A percentile compares a stretch with the other conserved stretches of the same genome.
Conservation (phyloP, 1,284 basidiomycete species). For the Bjerkandera adusta region DNA sequence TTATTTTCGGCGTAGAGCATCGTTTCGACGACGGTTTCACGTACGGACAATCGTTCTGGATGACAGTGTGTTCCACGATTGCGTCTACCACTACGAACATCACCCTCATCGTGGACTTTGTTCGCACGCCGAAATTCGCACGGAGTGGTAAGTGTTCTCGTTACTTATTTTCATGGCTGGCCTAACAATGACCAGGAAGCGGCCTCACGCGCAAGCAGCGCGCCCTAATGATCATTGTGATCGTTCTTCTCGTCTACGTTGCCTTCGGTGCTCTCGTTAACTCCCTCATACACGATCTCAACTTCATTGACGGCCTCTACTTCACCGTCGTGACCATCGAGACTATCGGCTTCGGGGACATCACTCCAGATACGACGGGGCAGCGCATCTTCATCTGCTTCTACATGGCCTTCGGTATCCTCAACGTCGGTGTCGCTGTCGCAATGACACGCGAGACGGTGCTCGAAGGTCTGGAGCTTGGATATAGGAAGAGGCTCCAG, state of each 20-base stretch:
- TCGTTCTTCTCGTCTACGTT: slow-evolving; percentile 71
- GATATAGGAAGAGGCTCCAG: slow-evolving; percentile 53
- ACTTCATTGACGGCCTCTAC: slow-evolving; percentile 69
- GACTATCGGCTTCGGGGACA: slow-evolving; percentile 82
- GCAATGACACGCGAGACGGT: slow-evolving; percentile 69
- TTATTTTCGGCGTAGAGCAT: slow-evolving; percentile 64
- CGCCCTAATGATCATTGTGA: slow-evolving; percentile 74
- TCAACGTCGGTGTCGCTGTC: slow-evolving; percentile 65
- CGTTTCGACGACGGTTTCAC: slow-evolving; percentile 69
- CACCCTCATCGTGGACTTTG: slow-evolving; percentile 64
- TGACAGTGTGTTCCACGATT: slow-evolving; percentile 75
- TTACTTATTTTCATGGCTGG: not conserved
- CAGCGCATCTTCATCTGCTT: slow-evolving; percentile 56
- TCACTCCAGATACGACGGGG: slow-evolving; percentile 47
- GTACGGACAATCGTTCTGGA: slow-evolving; percentile 77
- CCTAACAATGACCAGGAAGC: slow-evolving; percentile 45
- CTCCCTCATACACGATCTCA: slow-evolving; percentile 54
- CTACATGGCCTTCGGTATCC: slow-evolving; percentile 58
- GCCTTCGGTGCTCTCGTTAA: slow-evolving; percentile 65
- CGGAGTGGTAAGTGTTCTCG: slow-evolving; percentile 54
- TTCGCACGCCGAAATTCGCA: slow-evolving; percentile 62
- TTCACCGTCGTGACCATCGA: slow-evolving; percentile 72
- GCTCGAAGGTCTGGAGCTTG: slow-evolving; percentile 63
- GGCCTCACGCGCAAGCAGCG: slow-evolving; percentile 82
- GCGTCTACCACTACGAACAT: slow-evolving; percentile 68